These are phyloP conservation scores for Geotrichum reessii DNA, from an alignment of 1,139 yeast species.

Conservation along the genomic window DNA sequence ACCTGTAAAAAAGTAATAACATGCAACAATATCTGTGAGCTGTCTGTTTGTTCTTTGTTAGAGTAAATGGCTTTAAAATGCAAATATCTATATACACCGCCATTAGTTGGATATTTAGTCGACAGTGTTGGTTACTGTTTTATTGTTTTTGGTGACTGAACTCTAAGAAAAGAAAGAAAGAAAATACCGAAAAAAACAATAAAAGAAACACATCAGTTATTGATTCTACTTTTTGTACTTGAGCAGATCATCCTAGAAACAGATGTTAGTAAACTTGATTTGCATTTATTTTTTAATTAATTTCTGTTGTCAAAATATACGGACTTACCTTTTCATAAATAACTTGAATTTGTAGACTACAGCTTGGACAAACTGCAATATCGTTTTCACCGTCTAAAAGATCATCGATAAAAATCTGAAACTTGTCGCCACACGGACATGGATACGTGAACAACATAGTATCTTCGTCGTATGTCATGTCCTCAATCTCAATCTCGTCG, in stretches of 20 bases:
- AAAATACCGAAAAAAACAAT: not conserved
- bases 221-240: conserved; percentile 1
- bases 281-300: not conserved
- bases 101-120: no score
- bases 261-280: not conserved
- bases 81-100: no score
- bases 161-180: not conserved
- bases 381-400: conserved; percentile 81
- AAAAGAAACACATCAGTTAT: not conserved
- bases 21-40: no score
- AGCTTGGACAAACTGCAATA: conserved; percentile 93
- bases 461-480: conserved; percentile 79
- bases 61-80: no score
- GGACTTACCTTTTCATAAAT: conserved; percentile 57
- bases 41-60: no score
- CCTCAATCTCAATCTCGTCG: conserved; percentile 96
- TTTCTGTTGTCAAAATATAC: not conserved
- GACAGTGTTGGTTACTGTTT: no score
- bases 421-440: conserved; percentile 96
- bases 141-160: no score
- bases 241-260: conserved; percentile 11
- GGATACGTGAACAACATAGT: conserved; percentile 86
- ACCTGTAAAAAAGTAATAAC: not conserved
- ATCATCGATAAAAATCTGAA: conserved; percentile 82
- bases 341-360: conserved; percentile 89